phyloP scores from a whole-genome alignment of 306 rosid genomes.

The Ziziphus jujuba region DNA sequence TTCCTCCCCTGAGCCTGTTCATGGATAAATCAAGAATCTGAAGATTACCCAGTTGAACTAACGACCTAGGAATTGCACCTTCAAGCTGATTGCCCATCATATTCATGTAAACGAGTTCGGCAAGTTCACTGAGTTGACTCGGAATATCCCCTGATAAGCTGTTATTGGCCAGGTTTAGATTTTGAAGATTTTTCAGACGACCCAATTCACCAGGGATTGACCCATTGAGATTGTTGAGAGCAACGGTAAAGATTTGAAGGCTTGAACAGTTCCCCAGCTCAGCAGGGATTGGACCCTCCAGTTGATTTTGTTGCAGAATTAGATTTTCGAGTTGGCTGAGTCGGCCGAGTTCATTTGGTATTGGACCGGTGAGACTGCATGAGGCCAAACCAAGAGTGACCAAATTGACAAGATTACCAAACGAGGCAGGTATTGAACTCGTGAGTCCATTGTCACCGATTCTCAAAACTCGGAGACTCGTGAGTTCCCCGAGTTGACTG shows the following conservation, averaged over 20 bases:
- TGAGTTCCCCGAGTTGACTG: slow-evolving; percentile 53
- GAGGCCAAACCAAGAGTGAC: slow-evolving; percentile 73
- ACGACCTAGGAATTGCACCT: slow-evolving; percentile 62
- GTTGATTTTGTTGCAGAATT: slow-evolving; percentile 62
- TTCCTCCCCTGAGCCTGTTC: slow-evolving; percentile 68
- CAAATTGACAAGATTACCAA: slow-evolving; percentile 55
- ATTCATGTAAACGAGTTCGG: slow-evolving; percentile 65
- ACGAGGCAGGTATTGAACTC: slow-evolving; percentile 68
- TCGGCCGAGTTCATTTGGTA: slow-evolving; percentile 65
- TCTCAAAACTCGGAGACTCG: slow-evolving; percentile 72
- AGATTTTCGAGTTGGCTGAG: slow-evolving; percentile 53
- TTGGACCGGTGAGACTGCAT: slow-evolving; percentile 63
- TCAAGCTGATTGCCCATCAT: slow-evolving; percentile 67
- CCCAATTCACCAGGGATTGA: slow-evolving; percentile 66
- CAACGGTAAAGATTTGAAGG: slow-evolving; percentile 63
- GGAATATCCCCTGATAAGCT: slow-evolving; percentile 68
- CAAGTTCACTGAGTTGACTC: slow-evolving; percentile 63
- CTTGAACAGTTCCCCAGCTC: slow-evolving; percentile 82
- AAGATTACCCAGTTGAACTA: slow-evolving; percentile 61
- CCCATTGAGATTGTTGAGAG: slow-evolving; percentile 64
- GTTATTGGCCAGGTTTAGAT: slow-evolving; percentile 69
- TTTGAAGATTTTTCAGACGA: slow-evolving; percentile 53
- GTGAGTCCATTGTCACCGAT: slow-evolving; percentile 76
- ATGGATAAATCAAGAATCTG: slow-evolving; percentile 72
- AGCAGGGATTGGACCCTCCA: slow-evolving; percentile 68